Conservation (phyloP, 495 filamentous ascomycete genomes). For the Penicillium atrosanguineum region DNA sequence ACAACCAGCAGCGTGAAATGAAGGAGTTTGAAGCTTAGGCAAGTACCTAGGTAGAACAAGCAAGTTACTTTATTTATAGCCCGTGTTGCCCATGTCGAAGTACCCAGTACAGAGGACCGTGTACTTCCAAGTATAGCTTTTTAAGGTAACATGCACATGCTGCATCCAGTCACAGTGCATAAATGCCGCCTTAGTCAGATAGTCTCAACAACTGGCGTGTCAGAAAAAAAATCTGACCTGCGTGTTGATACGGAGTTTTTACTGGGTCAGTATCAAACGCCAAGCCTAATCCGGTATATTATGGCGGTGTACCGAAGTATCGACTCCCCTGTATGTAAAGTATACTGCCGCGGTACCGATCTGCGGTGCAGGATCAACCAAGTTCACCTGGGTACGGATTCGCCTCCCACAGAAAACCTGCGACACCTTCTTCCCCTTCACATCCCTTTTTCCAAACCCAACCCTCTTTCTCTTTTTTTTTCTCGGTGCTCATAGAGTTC, state of each 20-base stretch:
- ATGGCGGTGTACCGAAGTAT: background rate
- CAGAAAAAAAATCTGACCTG: constrained; percentile 2
- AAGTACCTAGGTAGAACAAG: background rate
- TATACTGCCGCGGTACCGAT: background rate
- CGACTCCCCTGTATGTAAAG: background rate
- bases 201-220: constrained; percentile 11
- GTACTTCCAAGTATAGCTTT: background rate
- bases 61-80: background rate
- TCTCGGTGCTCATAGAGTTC: constrained; percentile 42
- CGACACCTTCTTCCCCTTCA: constrained; percentile 35
- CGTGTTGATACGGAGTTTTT: background rate
- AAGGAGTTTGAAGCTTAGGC: constrained; percentile 18
- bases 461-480: constrained; percentile 26
- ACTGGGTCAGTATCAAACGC: background rate
- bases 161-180: constrained; percentile 1
- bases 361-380: constrained; percentile 6
- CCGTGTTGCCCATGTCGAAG: background rate
- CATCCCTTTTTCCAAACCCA: constrained; percentile 29
- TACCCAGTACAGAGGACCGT: background rate
- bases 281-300: background rate
- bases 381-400: constrained; percentile 18
- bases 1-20: constrained; percentile 16
- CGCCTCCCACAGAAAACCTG: constrained; percentile 31
- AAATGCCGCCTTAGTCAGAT: background rate
- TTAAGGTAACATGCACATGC: constrained; percentile 4